A percentile compares a stretch with the other conserved stretches of the same genome.
phyloP scores from a whole-genome alignment of 257 asterid species.

The Schizonepeta tenuifolia region DNA sequence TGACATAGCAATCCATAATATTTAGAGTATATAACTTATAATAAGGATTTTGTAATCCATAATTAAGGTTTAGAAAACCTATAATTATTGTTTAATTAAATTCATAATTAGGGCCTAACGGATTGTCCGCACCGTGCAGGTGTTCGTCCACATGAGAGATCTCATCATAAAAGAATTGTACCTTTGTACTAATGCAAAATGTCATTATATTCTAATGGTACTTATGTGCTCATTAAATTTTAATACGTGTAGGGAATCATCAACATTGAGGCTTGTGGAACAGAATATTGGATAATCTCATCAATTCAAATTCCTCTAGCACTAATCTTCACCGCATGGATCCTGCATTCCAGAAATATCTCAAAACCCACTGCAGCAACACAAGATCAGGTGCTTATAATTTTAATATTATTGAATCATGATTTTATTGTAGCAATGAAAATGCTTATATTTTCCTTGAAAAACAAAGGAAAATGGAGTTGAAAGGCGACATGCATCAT shows the following conservation, averaged over 20 bases:
- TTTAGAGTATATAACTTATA: too few species aligned
- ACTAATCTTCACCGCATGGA: slow-evolving; percentile 62
- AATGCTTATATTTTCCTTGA: slow-evolving; percentile 5
- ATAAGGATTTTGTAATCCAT: too few species aligned
- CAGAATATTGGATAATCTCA: slow-evolving; percentile 80
- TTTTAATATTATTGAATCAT: background rate
- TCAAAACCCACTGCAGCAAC: slow-evolving; percentile 27
- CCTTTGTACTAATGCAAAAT: too few species aligned
- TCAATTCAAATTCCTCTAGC: slow-evolving; percentile 74
- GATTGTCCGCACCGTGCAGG: too few species aligned
- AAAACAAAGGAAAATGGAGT: slow-evolving; percentile 49
- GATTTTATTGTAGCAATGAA: background rate
- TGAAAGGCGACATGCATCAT: slow-evolving; percentile 23
- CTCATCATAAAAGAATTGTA: background rate
- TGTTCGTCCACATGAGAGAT: background rate
- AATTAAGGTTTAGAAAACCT: too few species aligned
- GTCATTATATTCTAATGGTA: background rate
- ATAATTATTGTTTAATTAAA: too few species aligned
- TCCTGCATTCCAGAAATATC: slow-evolving; percentile 42
- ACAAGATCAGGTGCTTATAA: slow-evolving; percentile 43
- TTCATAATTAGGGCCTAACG: too few species aligned
- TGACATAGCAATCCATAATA: too few species aligned
- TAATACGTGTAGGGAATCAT: slow-evolving; percentile 58
- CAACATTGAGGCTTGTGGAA: slow-evolving; percentile 71
- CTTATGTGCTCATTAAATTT: background rate